Evolutionary conservation across 495 filamentous ascomycete genomes (phyloP), one percentile per base, ranked within the genome.

Genomic region (Penicillium ochrochloron): DNA sequence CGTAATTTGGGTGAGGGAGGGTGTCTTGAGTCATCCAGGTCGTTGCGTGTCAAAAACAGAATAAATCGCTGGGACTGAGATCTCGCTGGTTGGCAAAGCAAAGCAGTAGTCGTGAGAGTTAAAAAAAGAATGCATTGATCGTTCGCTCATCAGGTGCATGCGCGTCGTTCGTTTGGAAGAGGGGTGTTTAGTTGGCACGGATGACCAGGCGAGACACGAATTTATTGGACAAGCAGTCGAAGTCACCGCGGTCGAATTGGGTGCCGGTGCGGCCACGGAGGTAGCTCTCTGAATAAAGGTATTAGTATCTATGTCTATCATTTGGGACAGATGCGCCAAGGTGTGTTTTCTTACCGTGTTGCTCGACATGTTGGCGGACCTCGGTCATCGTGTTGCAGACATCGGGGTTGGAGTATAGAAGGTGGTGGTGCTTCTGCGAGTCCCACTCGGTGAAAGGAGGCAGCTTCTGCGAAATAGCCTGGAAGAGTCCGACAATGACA

Each of bases 311-410:
- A 29, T 56, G 53, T 56, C 1, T 21, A 9, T 52, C 34, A 42
- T 33, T 5, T 33, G 31, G 31, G 31, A 2, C 21, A 11, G 37
- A 34, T 21, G 29, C 8, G 9, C 25, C 25, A 27, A 27, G 17
- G 11, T 27, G 4, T 27, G 14, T 39, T 25, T 23, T 37, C 91
- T 78, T 83, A 97, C 93, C 93, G 78, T 95, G 89, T 83, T 92
- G 92, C 66, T 88, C 86, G 39, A 97, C 90, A 78, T 97, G 92
- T 57, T 89, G 86, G 70, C 91, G 87, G 60, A 97, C 91, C 82
- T 97, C 93, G 6, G 91, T 95, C 92, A 97, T 91, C 44, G 93
- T 92, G 66, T 94, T 91, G 81, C 93, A 97, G 34, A 95, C 91
- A 66, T 92, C 92, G 5, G 84, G 84, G 77, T 97, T 96, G 67